Evolutionary conservation across 1,284 basidiomycete species (phyloP), one percentile per base, ranked within the genome.

Genomic region (Taiwanofungus camphoratus): DNA sequence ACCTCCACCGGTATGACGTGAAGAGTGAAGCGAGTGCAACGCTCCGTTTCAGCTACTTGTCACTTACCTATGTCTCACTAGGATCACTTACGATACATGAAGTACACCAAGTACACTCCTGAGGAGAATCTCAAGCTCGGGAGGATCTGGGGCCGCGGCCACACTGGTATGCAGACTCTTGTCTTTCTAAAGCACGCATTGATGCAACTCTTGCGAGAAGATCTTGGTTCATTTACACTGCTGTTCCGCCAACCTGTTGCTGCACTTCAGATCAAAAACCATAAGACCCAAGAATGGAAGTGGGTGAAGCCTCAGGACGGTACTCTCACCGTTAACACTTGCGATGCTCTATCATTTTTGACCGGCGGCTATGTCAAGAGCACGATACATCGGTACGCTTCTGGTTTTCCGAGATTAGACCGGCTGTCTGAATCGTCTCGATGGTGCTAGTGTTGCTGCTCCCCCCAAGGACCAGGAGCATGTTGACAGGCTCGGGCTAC

Each of bases 71-170:
- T 21, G 32, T 7, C 11, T 20, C 15, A 1, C 11, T 42, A 69
- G 64, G 69, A 70, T 45, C 69, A 77, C 52, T 62, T 77, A 20
- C 66, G 76, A 9, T 77, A 76, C 65, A 77, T 77, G 75, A 69
- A 74, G 56, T 77, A 77, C 60, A 54, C 55, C 47, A 71, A 72
- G 55, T 72, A 67, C 55, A 62, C 65, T 4, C 60, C 64, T 0
- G 70, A 72, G 53, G 67, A 75, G 56, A 71, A 69, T 46, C 56
- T 54, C 16, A 62, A 64, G 49, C 51, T 74, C 34, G 60, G 58
- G 18, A 57, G 64, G 26, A 58, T 69, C 36, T 75, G 70, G 67
- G 58, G 60, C 8, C 55, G 58, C 13, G 74, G 73, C 3, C 75
- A 77, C 55, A 77, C 74, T 21, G 72, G 72, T 55, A 16, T 18